Evolutionary conservation across 2,329 filamentous ascomycete genomes (phyloP).

Genomic region (Botrytis medusae): DNA sequence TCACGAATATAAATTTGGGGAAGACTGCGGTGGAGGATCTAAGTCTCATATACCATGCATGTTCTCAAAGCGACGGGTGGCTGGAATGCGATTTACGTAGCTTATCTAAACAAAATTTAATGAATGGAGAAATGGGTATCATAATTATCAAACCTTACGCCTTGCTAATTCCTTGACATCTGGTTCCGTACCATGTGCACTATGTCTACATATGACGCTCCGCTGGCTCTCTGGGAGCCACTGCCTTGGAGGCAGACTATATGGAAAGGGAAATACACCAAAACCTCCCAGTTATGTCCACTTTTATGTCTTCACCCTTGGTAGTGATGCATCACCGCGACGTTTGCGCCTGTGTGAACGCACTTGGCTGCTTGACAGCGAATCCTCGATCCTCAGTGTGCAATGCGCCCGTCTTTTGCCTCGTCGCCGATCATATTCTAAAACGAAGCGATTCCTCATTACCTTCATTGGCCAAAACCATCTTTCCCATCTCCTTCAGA

Average conservation of each 20-base stretch:
- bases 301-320: neutral
- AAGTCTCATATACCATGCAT: neutral
- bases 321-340: neutral
- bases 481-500: neutral
- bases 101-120: constrained; percentile 7
- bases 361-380: neutral
- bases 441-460: neutral
- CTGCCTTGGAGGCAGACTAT: neutral
- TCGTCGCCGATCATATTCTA: neutral
- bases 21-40: neutral
- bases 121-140: constrained; percentile 32
- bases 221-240: neutral
- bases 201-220: neutral
- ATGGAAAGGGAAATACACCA: neutral
- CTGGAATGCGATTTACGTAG: neutral
- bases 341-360: neutral
- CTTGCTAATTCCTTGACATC: neutral
- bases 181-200: neutral
- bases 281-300: neutral
- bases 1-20: neutral
- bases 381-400: neutral
- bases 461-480: neutral
- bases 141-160: constrained; percentile 23
- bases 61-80: neutral
- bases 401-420: neutral